A percentile compares a stretch with the other conserved stretches of the same genome.
Conservation (phyloP, 257 asterid genomes). For the Craterostigma plantagineum region DNA sequence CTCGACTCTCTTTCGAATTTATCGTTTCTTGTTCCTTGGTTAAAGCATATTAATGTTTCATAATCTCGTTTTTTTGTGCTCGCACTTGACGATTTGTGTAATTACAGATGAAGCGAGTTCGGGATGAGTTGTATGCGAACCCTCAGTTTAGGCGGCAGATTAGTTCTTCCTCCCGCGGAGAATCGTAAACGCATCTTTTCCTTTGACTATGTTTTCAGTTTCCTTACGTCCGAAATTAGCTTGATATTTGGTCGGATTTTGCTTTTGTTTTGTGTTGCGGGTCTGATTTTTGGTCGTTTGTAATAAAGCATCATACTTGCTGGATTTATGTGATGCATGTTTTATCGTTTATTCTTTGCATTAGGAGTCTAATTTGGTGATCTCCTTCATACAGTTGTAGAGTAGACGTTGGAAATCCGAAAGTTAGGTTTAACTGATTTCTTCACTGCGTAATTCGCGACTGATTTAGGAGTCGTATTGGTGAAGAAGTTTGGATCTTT, state of each 20-base stretch:
- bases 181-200: constrained; percentile 23
- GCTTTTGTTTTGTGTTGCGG: constrained; percentile 3
- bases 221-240: constrained; percentile 1
- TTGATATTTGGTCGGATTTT: constrained; percentile 9
- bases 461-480: neutral
- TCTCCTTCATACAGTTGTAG: neutral
- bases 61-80: neutral
- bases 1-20: too few relatives aligned
- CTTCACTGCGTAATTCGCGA: neutral
- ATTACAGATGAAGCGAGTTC: constrained; percentile 56
- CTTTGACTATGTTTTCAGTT: neutral
- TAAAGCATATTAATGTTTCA: neutral
- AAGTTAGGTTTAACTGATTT: neutral
- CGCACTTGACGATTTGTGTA: too few relatives aligned
- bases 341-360: too few relatives aligned
- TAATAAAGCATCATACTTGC: too few relatives aligned
- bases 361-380: too few relatives aligned
- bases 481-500: neutral
- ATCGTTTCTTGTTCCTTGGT: too few relatives aligned
- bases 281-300: constrained; percentile 1
- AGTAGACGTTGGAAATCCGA: neutral
- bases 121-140: constrained; percentile 47
- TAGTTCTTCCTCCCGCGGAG: constrained; percentile 33
- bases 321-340: too few relatives aligned
- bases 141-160: constrained; percentile 59